phyloP scores from a whole-genome alignment of 352 stramenopile species.

The Lagenidium giganteum region DNA sequence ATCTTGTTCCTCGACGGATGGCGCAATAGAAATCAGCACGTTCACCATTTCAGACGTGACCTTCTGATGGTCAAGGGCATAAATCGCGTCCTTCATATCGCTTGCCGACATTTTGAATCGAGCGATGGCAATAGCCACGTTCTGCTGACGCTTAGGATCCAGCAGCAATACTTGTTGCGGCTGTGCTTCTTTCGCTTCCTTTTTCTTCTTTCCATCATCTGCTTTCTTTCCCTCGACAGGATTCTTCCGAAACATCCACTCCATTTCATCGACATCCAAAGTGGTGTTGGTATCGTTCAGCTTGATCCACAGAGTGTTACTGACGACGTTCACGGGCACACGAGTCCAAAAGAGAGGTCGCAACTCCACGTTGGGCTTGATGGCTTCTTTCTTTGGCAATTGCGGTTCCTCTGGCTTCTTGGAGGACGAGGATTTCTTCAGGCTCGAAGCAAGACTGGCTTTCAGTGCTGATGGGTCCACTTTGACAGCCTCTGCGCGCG shows the following conservation, averaged over 20 bases:
- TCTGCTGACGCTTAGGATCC: constrained; percentile 96
- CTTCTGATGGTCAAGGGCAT: constrained; percentile 64
- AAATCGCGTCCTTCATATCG: constrained; percentile 85
- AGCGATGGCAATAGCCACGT: constrained; percentile 97
- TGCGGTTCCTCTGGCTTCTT: constrained; percentile 65
- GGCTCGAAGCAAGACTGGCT: constrained; percentile 48
- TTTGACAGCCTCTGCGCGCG: constrained; percentile 59
- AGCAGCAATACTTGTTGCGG: constrained; percentile 86
- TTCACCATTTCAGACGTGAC: constrained; percentile 82
- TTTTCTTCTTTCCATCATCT: constrained; percentile 76
- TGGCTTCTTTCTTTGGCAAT: constrained; percentile 80
- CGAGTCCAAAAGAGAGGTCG: constrained; percentile 87
- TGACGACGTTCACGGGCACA: constrained; percentile 82
- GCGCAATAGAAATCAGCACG: constrained; percentile 84
- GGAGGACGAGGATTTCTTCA: constrained; percentile 24
- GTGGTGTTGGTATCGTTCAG: constrained; percentile 61
- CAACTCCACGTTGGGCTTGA: constrained; percentile 86
- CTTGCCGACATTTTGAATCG: constrained; percentile 91
- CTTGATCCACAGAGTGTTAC: constrained; percentile 85
- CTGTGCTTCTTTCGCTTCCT: constrained; percentile 34
- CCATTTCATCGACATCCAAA: constrained; percentile 79
- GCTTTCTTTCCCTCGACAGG: constrained; percentile 52
- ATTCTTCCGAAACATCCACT: constrained; percentile 88
- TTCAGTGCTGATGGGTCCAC: constrained; percentile 59
- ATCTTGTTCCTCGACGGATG: constrained; percentile 87